Base-by-base conservation (phyloP, 805 yeast species). In the Danielia oregonensis region DNA sequence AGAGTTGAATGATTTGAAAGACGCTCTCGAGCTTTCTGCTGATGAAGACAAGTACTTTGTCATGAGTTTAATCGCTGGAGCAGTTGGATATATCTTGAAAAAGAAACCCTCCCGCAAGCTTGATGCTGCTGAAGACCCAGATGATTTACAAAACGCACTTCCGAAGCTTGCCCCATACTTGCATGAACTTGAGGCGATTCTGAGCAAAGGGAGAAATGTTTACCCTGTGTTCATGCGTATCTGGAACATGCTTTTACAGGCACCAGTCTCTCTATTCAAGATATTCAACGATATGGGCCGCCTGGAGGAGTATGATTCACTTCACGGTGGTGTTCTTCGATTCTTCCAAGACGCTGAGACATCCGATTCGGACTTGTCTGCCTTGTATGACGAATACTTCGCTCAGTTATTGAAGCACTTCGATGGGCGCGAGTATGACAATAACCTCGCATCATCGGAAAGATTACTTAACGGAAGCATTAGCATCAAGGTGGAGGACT, bases 41-140 rank as follows among this genome's bases (percentile, higher is more conserved):
- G 42, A 38, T 10, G 48, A 48, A 2, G 60, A 57, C 16, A 45
- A 48, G 17, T 32, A 45, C 2, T 32, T 37, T 16, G 29, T 75
- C 12, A 43, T 76, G 15, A 52, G 61, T 8, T 52, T 74, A 24
- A 45, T 76, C 1, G 45, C 58, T 29, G 81, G 81, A 1, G 47
- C 64, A 4, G 48, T 69, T 1, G 36, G 50, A 3, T 36, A 48
- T 25, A 54, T 69, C 6, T 54, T 57, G 24, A 30, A 52, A 6
- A 54, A 48, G 23, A 64, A 55, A 6, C 37, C 39, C 8, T 34
- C 47, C 13, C 34, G 42, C 17, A 53, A 49, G 28, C 33, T 46
- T 12, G 39, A 46, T 1, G 33, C 39, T 7, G 46, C 39, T 12
- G 43, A 41, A 26, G 44, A 41, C 7, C 13, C 21, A 4, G 49